Percentiles rank a stretch among this genome's conserved stretches.
These are phyloP conservation scores for Penicillium thymicola DNA, from an alignment of 2,329 filamentous ascomycete species.

Conservation along the genomic window DNA sequence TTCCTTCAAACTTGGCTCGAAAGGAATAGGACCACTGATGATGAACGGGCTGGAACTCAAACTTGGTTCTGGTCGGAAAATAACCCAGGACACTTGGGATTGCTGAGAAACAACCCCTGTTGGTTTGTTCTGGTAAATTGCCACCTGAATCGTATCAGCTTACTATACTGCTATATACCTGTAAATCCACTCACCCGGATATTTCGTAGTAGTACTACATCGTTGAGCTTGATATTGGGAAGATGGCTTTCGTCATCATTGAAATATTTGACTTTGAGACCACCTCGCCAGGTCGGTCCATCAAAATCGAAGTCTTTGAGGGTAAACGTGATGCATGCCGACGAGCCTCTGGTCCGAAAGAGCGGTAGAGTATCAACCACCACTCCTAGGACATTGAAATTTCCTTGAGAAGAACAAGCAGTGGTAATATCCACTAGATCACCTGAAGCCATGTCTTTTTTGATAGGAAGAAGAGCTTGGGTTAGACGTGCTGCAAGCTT, in stretches of 20 bases:
- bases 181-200: constrained; percentile 48
- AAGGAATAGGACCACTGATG: constrained; percentile 28
- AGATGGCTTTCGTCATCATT: constrained; percentile 42
- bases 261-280: constrained; percentile 61
- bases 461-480: background rate
- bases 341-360: constrained; percentile 50
- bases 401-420: constrained; percentile 38
- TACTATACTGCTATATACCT: background rate
- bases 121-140: constrained; percentile 16
- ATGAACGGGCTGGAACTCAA: constrained; percentile 19
- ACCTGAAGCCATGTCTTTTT: constrained; percentile 15
- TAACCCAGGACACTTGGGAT: constrained; percentile 31
- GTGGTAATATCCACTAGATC: constrained; percentile 48
- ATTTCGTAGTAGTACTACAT: constrained; percentile 63
- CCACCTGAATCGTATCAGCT: constrained; percentile 17
- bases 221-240: constrained; percentile 51
- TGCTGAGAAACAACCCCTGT: constrained; percentile 29
- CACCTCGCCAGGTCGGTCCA: constrained; percentile 36
- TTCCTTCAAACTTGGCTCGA: constrained; percentile 28
- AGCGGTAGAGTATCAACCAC: constrained; percentile 63
- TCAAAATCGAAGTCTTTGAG: constrained; percentile 57
- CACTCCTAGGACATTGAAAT: constrained; percentile 65
- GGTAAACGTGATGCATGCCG: constrained; percentile 61
- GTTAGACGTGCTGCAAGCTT: background rate
- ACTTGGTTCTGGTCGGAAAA: constrained; percentile 31